Base-by-base conservation (phyloP, 2,329 filamentous ascomycete genomes). In the Colletotrichum viniferum region DNA sequence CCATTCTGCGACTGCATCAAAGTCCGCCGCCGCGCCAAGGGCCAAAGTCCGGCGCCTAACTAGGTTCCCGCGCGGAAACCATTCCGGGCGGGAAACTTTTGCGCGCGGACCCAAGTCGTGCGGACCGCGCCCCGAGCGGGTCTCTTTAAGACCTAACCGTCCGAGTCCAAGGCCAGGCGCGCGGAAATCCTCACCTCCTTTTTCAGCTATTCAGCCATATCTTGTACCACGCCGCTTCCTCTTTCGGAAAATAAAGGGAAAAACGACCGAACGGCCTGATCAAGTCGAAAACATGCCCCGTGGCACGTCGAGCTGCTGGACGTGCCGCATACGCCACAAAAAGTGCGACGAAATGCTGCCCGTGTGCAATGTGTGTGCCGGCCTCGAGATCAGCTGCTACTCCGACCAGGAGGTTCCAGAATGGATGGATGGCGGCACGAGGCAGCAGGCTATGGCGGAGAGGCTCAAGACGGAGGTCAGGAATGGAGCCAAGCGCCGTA, bases 241-340 rank as follows among this genome's bases (percentile, higher is more conserved):
- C 18, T 61, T n/a, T 61, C 58, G 28, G 58, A 30, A 61, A 58
- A 58, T 58, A 34, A 13, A 61, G 28, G 58, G 55, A 58, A 61
- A 30, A 61, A 61, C 28, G 16, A 34, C 28, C 32, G 30, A 38
- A 63, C 0, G 30, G 16, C 30, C 60, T 36, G 26, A 28, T 21
- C 18, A 63, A 38, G n/a, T 24, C 60, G 32, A 16, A 38, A 28
- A n/a, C 21, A 65, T 65, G 64, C 67, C 56, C 38, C 56, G 67
- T 16, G 58, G 34, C 73, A 85, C 84, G 64, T 85, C 83, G 5
- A 89, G 89, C 74, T 92, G 90, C 79, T 92, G 89, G 89, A 92
- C 90, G 5, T 92, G 91, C 79, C 87, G 90, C 28, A 84, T 92
- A 9, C 87, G 91, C n/a, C 89, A 89, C 78, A 92, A 92, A 79